phyloP scores from a whole-genome alignment of 2,329 filamentous ascomycete species.

The Penicillium palitans region DNA sequence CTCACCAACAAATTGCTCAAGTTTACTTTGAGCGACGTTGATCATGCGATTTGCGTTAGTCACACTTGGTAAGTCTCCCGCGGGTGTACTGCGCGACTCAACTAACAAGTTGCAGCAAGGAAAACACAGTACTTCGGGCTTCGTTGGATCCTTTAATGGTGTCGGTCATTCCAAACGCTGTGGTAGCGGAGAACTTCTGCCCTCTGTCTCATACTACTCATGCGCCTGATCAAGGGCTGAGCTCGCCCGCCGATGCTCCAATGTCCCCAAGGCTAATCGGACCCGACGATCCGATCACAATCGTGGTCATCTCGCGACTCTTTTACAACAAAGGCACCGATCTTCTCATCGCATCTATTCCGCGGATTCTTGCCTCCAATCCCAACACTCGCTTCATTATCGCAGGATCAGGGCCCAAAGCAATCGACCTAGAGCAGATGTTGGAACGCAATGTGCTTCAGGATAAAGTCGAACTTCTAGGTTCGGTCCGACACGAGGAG shows the following conservation, averaged over 20 bases:
- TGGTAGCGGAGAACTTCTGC: slow-evolving; percentile 93
- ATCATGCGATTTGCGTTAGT: slow-evolving; percentile 97
- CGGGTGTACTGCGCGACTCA: background rate
- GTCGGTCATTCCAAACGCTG: slow-evolving; percentile 94
- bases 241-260: slow-evolving; percentile 37
- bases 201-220: slow-evolving; percentile 60
- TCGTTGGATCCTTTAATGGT: slow-evolving; percentile 96
- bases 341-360: slow-evolving; percentile 92
- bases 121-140: slow-evolving; percentile 93
- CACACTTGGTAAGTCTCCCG: slow-evolving; percentile 77
- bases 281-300: slow-evolving; percentile 85
- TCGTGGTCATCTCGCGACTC: slow-evolving; percentile 93
- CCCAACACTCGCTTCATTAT: slow-evolving; percentile 97
- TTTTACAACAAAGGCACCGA: slow-evolving; percentile 99
- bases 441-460: slow-evolving; percentile 92
- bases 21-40: slow-evolving; percentile 92
- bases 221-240: slow-evolving; percentile 29
- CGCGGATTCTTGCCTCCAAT: slow-evolving; percentile 83
- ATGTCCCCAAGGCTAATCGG: slow-evolving; percentile 68
- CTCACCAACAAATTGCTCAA: slow-evolving; percentile 96
- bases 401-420: slow-evolving; percentile 91
- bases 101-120: slow-evolving; percentile 64
- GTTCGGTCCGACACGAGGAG: slow-evolving; percentile 90
- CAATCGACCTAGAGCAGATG: slow-evolving; percentile 98
- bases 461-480: slow-evolving; percentile 88